Percentiles rank a stretch among this genome's conserved stretches.
phyloP scores from a whole-genome alignment of 208 protist species.

The Crithidia expoeki region DNA sequence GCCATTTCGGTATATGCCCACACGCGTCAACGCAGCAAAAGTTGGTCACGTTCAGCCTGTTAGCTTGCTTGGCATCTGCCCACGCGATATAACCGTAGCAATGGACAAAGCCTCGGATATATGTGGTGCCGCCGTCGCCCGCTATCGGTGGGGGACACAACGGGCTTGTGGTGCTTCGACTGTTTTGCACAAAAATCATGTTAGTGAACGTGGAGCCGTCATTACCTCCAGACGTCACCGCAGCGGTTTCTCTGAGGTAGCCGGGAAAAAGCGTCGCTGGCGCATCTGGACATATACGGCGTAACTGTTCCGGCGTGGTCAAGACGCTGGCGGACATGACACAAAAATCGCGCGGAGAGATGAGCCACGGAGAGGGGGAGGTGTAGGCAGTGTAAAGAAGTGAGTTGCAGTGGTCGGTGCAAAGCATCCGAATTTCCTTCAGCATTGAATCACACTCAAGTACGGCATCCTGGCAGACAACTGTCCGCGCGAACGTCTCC shows the following conservation, averaged over 20 bases:
- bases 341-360: conserved; percentile 56
- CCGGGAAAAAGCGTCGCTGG: background rate
- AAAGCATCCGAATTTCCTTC: conserved; percentile 31
- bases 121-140: background rate
- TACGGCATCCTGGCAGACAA: conserved; percentile 16
- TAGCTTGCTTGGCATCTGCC: background rate
- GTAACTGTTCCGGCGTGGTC: conserved; percentile 13
- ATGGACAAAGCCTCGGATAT: conserved; percentile 43
- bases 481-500: conserved; percentile 15
- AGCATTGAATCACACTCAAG: conserved; percentile 34
- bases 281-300: background rate
- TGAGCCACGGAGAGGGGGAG: conserved; percentile 35
- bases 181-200: conserved; percentile 40
- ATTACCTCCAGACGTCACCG: background rate
- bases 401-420: conserved; percentile 6
- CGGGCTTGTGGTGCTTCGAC: conserved; percentile 11
- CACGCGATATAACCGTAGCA: conserved; percentile 50
- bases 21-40: conserved; percentile 55
- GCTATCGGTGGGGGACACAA: background rate
- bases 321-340: conserved; percentile 23
- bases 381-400: conserved; percentile 52
- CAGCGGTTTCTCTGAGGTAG: background rate
- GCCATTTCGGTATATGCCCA: conserved; percentile 54
- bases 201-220: no score
- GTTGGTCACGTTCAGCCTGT: conserved; percentile 30